Conservation (phyloP, 441 rosid species). For the Bruguiera hainesii region DNA sequence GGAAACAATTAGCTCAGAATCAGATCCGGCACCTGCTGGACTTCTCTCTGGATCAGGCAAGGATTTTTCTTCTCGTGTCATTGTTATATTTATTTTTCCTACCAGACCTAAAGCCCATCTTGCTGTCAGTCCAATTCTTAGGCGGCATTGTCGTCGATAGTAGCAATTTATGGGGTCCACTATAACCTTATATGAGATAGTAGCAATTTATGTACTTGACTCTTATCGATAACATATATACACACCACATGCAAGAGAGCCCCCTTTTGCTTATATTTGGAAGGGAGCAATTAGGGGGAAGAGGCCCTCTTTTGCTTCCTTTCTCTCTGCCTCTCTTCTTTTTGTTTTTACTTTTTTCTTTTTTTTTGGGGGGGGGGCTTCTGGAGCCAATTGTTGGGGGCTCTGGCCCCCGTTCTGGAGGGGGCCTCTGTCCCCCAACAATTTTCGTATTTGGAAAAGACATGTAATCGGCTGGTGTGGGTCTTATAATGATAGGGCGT, state of each 20-base stretch:
- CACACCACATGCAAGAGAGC: no score
- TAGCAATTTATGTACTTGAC: conserved; percentile 6
- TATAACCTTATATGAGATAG: background rate
- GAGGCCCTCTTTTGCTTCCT: no score
- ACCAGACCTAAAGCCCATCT: conserved; percentile 12
- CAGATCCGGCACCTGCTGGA: conserved; percentile 54
- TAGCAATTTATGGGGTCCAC: conserved; percentile 25
- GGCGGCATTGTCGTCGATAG: conserved; percentile 6
- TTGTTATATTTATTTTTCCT: background rate
- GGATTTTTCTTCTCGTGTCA: conserved; percentile 3
- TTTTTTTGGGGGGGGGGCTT: no score
- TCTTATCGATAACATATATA: background rate
- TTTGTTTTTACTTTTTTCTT: background rate
- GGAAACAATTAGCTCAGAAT: conserved; percentile 32
- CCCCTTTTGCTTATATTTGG: no score
- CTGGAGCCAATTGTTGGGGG: no score
- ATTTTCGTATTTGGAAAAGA: no score
- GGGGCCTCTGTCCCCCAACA: no score
- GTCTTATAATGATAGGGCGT: background rate
- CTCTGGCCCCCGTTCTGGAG: no score
- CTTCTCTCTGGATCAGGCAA: conserved; percentile 77
- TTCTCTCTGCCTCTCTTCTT: background rate
- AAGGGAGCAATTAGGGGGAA: no score
- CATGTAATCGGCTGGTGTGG: background rate
- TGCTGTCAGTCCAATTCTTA: conserved; percentile 5